Conservation (phyloP, 148 eudicot species). For the Nepenthes mirabilis region DNA sequence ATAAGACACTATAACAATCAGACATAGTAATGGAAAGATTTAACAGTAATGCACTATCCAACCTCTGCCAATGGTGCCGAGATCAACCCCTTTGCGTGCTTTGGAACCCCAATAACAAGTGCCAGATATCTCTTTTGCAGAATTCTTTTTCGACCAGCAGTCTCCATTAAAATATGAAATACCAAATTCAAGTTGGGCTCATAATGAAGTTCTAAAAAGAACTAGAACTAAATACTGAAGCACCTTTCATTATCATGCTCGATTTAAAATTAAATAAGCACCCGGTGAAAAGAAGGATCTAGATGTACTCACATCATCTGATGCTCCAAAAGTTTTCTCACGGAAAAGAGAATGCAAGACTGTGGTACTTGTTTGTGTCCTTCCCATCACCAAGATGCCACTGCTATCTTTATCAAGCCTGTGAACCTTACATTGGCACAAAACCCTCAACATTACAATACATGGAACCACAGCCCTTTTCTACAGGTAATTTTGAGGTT, state of each 20-base stretch:
- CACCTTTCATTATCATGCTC: neutral
- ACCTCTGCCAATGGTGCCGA: constrained; percentile 74
- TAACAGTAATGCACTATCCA: neutral
- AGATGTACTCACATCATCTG: constrained; percentile 43
- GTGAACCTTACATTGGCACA: constrained; percentile 46
- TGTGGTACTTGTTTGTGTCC: constrained; percentile 70
- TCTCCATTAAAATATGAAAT: constrained; percentile 22
- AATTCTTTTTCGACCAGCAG: constrained; percentile 23
- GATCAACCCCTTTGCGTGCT: constrained; percentile 47
- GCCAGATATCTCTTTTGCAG: constrained; percentile 87
- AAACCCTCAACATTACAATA: too few relatives aligned
- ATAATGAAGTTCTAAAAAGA: neutral
- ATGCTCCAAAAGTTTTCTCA: constrained; percentile 69
- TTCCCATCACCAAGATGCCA: constrained; percentile 94
- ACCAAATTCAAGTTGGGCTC: constrained; percentile 1
- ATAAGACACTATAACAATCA: neutral
- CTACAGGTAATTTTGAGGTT: too few relatives aligned
- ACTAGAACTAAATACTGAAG: neutral
- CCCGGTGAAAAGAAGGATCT: neutral
- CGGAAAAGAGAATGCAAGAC: constrained; percentile 87
- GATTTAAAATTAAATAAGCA: neutral
- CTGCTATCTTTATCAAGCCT: constrained; percentile 97
- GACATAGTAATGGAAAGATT: neutral
- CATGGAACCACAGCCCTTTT: too few relatives aligned
- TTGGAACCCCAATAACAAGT: constrained; percentile 85